Evolutionary conservation across 2,329 filamentous ascomycete genomes (phyloP).

Genomic region (Thielaviopsis ethacetica): DNA sequence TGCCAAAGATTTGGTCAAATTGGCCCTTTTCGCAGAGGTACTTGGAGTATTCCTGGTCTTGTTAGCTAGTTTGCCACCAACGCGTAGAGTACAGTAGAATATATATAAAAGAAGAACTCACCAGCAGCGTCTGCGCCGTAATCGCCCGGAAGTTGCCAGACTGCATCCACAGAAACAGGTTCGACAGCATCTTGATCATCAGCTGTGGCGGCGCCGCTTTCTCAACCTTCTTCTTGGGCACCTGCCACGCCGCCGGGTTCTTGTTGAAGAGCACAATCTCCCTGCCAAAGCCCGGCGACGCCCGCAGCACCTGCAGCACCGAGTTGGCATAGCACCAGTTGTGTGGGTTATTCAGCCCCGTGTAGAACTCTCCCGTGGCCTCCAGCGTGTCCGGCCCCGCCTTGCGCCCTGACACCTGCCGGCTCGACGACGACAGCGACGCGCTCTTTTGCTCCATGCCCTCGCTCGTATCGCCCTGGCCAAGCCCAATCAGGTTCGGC

Average conservation of each 20-base stretch:
- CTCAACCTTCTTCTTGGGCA: constrained; percentile 47
- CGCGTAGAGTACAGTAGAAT: neutral
- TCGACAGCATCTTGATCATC: constrained; percentile 42
- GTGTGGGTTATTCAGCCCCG: constrained; percentile 65
- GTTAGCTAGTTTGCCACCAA: constrained; percentile 5
- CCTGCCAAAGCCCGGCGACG: constrained; percentile 51
- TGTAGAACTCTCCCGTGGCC: constrained; percentile 22
- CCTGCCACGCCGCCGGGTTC: constrained; percentile 48
- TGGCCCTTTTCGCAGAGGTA: constrained; percentile 21
- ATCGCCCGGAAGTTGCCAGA: constrained; percentile 33
- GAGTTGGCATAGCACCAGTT: constrained; percentile 88
- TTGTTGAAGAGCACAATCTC: constrained; percentile 39
- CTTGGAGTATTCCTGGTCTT: constrained; percentile 35
- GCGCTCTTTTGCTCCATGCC: constrained; percentile 19
- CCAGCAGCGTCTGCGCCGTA: constrained; percentile 40
- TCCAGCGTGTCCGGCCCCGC: constrained; percentile 19
- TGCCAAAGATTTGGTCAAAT: constrained; percentile 40
- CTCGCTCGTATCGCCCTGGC: constrained; percentile 6
- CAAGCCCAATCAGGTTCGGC: constrained; percentile 29
- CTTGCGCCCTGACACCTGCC: constrained; percentile 16
- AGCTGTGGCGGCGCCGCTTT: constrained; percentile 37
- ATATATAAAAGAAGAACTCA: constrained; percentile 21
- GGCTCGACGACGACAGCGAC: neutral
- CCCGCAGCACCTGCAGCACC: constrained; percentile 68
- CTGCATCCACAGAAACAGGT: constrained; percentile 40